Evolutionary conservation across 306 rosid genomes (phyloP).

Genomic region (Cucurbita pepo): DNA sequence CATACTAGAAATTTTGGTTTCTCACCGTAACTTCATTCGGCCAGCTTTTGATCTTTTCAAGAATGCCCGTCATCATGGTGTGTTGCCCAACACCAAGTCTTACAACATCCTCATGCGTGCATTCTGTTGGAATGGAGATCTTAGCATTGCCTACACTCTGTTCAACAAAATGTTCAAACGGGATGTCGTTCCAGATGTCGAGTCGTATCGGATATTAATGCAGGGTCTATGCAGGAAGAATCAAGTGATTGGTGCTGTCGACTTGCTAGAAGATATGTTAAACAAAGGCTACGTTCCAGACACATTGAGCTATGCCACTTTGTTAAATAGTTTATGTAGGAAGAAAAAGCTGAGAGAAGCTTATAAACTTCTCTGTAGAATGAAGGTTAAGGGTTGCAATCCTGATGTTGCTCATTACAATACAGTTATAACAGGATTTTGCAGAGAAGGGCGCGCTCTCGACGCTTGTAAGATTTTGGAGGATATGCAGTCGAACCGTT

Average conservation of each 20-base stretch:
- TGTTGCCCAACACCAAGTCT: conserved; percentile 37
- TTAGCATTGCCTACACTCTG: conserved; percentile 61
- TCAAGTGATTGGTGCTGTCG: conserved; percentile 62
- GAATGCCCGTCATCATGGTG: conserved; percentile 46
- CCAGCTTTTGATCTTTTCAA: conserved; percentile 54
- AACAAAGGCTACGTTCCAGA: conserved; percentile 82
- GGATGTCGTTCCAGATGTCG: conserved; percentile 50
- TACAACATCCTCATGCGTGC: conserved; percentile 61
- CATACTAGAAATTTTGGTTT: conserved; percentile 45
- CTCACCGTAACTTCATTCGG: conserved; percentile 30
- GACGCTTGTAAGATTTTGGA: conserved; percentile 70
- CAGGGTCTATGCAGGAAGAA: conserved; percentile 73
- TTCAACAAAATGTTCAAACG: conserved; percentile 72
- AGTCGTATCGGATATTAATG: conserved; percentile 71
- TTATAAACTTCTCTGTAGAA: conserved; percentile 84
- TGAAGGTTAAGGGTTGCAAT: conserved; percentile 90
- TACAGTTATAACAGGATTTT: conserved; percentile 56
- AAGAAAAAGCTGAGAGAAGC: conserved; percentile 78
- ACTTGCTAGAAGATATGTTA: conserved; percentile 74
- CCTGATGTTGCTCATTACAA: conserved; percentile 78
- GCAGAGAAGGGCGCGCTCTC: conserved; percentile 56
- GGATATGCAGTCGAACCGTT: conserved; percentile 60
- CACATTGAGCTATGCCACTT: conserved; percentile 58
- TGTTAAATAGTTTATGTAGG: conserved; percentile 86
- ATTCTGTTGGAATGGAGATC: conserved; percentile 45